Percentiles rank a stretch among this genome's conserved stretches.
Evolutionary conservation across 2,329 filamentous ascomycete species (phyloP).

Genomic region (Diplodia corticola): DNA sequence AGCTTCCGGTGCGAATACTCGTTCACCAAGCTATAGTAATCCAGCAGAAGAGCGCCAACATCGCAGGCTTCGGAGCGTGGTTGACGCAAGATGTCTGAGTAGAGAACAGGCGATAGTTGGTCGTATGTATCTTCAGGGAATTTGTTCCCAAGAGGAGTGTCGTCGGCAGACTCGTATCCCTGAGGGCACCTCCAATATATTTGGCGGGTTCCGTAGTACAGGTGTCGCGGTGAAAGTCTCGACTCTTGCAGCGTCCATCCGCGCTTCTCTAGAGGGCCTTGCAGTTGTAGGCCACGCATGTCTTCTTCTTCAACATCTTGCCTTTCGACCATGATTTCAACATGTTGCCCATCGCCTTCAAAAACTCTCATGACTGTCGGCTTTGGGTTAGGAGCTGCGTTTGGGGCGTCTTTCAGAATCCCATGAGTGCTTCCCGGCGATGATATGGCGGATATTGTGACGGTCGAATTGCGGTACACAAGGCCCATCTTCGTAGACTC

Average conservation of each 20-base stretch:
- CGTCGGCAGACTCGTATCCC: background rate
- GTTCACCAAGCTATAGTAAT: background rate
- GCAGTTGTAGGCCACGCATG: background rate
- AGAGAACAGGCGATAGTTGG: background rate
- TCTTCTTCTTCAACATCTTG: background rate
- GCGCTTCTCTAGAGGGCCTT: background rate
- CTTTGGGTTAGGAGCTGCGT: background rate
- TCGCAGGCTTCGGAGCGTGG: background rate
- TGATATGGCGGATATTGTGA: constrained; percentile 12
- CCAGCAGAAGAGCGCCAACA: background rate
- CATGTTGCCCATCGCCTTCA: background rate
- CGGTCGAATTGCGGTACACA: background rate
- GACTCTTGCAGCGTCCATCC: constrained; percentile 3
- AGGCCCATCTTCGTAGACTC: constrained; percentile 11
- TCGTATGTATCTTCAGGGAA: background rate
- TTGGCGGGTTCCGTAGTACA: background rate
- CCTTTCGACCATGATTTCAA: background rate
- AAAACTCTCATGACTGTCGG: background rate
- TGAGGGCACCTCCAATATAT: background rate
- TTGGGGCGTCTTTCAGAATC: background rate
- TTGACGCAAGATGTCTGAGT: background rate
- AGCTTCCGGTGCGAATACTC: background rate
- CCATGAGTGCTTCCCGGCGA: background rate
- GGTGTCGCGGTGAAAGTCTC: background rate
- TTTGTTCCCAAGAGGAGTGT: background rate